phyloP scores from a whole-genome alignment of 257 asterid genomes.

The Gynochthodes officinalis region DNA sequence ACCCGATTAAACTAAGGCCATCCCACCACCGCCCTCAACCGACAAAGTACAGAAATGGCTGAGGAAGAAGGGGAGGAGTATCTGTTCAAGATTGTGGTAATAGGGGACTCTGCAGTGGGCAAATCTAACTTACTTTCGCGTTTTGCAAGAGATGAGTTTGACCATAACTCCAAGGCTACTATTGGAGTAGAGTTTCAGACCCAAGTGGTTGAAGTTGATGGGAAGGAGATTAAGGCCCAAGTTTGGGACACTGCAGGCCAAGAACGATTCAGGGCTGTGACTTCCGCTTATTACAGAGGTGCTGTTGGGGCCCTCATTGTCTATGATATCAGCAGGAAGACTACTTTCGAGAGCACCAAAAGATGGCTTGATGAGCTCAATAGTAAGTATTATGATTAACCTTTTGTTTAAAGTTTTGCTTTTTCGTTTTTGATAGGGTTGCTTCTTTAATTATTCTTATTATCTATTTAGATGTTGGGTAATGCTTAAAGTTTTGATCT shows the following conservation, averaged over 20 bases:
- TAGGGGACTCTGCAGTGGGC: slow-evolving; percentile 86
- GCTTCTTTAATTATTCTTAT: not conserved
- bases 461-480: not conserved
- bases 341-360: slow-evolving; percentile 52
- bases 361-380: slow-evolving; percentile 75
- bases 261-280: slow-evolving; percentile 76
- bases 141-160: slow-evolving; percentile 72
- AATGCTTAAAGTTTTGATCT: not conserved
- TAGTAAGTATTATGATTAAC: slow-evolving; percentile 28
- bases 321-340: slow-evolving; percentile 51
- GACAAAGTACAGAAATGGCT: slow-evolving; percentile 16
- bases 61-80: slow-evolving; percentile 67
- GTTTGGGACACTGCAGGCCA: slow-evolving; percentile 94
- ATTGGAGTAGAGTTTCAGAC: slow-evolving; percentile 91
- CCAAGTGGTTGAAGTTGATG: slow-evolving; percentile 58
- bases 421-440: not conserved
- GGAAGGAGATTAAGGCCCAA: slow-evolving; percentile 76
- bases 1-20: not conserved
- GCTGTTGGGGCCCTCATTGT: slow-evolving; percentile 71
- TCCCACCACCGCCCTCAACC: not conserved
- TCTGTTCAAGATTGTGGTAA: slow-evolving; percentile 68
- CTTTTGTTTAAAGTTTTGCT: not conserved
- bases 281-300: slow-evolving; percentile 76
- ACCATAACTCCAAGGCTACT: slow-evolving; percentile 68
- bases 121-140: slow-evolving; percentile 75